A percentile compares a stretch with the other conserved stretches of the same genome.
These are phyloP conservation scores for Vitis rotundifolia DNA, from an alignment of 164 flowering plant species.

Conservation along the genomic window DNA sequence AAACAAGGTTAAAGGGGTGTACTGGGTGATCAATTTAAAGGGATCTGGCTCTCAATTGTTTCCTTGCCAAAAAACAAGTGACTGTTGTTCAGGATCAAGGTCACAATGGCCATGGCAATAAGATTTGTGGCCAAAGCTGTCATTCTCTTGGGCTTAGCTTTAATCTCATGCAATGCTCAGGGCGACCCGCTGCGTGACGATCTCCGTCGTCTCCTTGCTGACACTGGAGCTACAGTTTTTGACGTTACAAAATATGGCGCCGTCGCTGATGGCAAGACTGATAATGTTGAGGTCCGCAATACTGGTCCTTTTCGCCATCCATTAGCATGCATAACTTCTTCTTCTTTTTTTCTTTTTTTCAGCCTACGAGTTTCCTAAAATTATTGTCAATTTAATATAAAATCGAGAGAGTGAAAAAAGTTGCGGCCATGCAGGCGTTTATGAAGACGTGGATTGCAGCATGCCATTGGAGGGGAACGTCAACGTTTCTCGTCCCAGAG, in stretches of 20 bases:
- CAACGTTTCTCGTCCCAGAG: conserved; percentile 42
- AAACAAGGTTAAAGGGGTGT: too few relatives aligned
- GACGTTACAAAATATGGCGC: conserved; percentile 37
- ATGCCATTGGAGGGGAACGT: conserved; percentile 24
- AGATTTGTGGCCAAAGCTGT: conserved; percentile 3
- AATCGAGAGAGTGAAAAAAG: too few relatives aligned
- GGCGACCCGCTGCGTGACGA: too few relatives aligned
- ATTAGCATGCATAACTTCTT: background rate
- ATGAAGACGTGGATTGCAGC: conserved; percentile 46
- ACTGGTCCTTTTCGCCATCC: background rate
- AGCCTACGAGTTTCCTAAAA: too few relatives aligned
- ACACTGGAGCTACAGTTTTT: conserved; percentile 23
- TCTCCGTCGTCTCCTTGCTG: conserved; percentile 16
- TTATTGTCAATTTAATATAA: too few relatives aligned
- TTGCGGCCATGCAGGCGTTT: conserved; percentile 25
- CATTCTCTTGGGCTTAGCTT: conserved; percentile 14
- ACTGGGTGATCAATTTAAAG: too few relatives aligned
- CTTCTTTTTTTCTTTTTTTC: too few relatives aligned
- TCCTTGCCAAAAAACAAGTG: background rate
- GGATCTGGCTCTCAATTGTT: background rate
- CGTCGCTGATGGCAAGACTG: conserved; percentile 24
- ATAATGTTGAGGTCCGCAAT: conserved; percentile 26
- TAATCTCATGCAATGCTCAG: conserved; percentile 12
- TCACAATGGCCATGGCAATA: conserved; percentile 19
- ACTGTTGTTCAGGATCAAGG: conserved; percentile 7